A percentile compares a stretch with the other conserved stretches of the same genome.
Conservation (phyloP, 108 stramenopile genomes). For the Nitzschia sp. region DNA sequence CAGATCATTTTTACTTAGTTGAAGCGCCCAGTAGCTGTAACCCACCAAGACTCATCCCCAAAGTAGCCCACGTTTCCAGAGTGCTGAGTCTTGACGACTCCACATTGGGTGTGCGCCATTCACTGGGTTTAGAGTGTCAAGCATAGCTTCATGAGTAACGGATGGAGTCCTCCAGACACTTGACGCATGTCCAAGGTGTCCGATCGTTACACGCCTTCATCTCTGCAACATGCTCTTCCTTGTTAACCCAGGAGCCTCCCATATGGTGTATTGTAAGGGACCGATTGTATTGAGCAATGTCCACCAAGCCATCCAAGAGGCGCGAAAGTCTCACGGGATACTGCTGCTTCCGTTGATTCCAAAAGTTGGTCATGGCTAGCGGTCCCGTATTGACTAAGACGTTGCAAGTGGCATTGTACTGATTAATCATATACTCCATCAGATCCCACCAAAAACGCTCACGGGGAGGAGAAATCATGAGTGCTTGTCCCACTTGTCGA, state of each 20-base stretch:
- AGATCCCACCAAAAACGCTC: slow-evolving; percentile 9
- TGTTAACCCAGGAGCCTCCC: slow-evolving; percentile 6
- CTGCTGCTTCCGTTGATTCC: neutral
- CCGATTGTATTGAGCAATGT: neutral
- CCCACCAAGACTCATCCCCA: too few species aligned
- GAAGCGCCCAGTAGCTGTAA: too few species aligned
- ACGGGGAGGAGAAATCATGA: slow-evolving; percentile 8
- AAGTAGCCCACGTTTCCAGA: too few species aligned
- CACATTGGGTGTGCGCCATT: slow-evolving; percentile 14
- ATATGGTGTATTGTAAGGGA: slow-evolving; percentile 6
- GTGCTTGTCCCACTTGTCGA: slow-evolving; percentile 7
- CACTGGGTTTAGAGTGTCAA: slow-evolving; percentile 95
- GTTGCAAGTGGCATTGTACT: slow-evolving; percentile 6
- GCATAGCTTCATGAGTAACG: slow-evolving; percentile 81
- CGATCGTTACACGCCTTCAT: neutral
- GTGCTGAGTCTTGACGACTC: too few species aligned
- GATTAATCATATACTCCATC: slow-evolving; percentile 5
- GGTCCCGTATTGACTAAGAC: slow-evolving; percentile 4
- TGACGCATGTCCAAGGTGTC: neutral
- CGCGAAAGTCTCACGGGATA: neutral
- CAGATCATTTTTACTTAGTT: too few species aligned
- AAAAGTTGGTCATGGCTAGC: neutral
- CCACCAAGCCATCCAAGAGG: neutral
- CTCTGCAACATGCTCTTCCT: neutral
- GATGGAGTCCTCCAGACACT: neutral